phyloP scores from a whole-genome alignment of 164 flowering plant species.

The Liquidambar formosana region DNA sequence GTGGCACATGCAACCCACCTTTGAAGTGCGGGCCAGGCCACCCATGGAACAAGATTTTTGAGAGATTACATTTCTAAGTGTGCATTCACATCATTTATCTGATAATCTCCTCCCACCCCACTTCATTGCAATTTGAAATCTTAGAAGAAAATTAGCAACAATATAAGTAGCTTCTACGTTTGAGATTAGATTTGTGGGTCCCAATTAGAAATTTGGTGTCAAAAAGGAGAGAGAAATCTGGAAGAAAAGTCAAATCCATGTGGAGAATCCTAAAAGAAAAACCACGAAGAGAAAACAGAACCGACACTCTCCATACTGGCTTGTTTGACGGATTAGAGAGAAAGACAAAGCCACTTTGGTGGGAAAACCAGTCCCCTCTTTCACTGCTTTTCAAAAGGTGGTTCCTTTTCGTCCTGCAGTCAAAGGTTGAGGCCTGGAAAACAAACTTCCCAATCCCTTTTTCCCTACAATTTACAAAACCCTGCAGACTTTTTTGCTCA shows the following conservation, averaged over 20 bases:
- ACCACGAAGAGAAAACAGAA: slow-evolving; percentile 5
- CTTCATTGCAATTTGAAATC: slow-evolving; percentile 3
- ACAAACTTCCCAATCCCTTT: slow-evolving; percentile 4
- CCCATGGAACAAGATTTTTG: neutral
- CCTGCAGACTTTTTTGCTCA: neutral
- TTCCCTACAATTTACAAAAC: neutral
- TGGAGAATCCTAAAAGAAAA: neutral
- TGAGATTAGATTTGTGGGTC: neutral
- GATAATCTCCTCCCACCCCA: neutral
- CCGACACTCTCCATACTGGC: slow-evolving; percentile 13
- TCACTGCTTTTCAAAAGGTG: slow-evolving; percentile 7
- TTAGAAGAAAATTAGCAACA: neutral
- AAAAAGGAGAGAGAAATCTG: neutral
- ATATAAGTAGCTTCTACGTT: neutral
- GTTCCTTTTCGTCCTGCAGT: neutral
- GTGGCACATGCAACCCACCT: slow-evolving; percentile 27
- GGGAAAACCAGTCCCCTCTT: neutral
- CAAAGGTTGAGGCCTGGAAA: slow-evolving; percentile 23
- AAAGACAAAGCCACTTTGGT: neutral
- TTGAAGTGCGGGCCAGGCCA: neutral
- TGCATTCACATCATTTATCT: neutral
- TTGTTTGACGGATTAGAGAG: slow-evolving; percentile 6
- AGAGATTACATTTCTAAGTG: neutral
- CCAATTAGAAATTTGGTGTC: neutral
- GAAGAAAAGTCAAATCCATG: slow-evolving; percentile 9